phyloP scores from a whole-genome alignment of 2,329 filamentous ascomycete genomes.

The Blastomyces emzantsi region DNA sequence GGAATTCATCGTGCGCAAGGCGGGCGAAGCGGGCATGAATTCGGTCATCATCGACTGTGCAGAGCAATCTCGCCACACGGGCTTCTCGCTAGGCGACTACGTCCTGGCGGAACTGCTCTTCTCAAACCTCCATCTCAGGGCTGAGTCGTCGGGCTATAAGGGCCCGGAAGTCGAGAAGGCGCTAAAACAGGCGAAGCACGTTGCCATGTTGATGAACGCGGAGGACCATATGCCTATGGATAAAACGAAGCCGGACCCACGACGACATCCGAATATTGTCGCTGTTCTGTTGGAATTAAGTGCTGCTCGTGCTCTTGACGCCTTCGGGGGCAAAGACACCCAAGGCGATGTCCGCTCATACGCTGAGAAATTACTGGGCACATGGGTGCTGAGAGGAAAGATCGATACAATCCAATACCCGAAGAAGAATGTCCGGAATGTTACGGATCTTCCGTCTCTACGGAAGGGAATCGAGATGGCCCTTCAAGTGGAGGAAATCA shows the following conservation, averaged over 20 bases:
- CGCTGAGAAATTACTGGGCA: constrained; percentile 29
- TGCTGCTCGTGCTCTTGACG: constrained; percentile 34
- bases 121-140: constrained; percentile 31
- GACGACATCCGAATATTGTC: constrained; percentile 34
- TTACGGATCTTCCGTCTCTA: constrained; percentile 26
- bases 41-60: constrained; percentile 30
- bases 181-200: constrained; percentile 27
- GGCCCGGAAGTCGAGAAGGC: constrained; percentile 25
- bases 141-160: constrained; percentile 27
- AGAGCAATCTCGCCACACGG: constrained; percentile 29
- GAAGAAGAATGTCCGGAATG: neutral
- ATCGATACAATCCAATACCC: constrained; percentile 19
- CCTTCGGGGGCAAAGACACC: constrained; percentile 33
- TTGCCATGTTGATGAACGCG: constrained; percentile 29
- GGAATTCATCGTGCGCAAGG: constrained; percentile 32
- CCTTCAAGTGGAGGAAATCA: constrained; percentile 27
- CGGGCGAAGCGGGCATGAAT: constrained; percentile 29
- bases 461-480: constrained; percentile 36
- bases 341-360: constrained; percentile 34
- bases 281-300: constrained; percentile 38
- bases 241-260: constrained; percentile 25
- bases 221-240: constrained; percentile 25
- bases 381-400: constrained; percentile 23
- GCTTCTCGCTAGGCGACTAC: constrained; percentile 26
- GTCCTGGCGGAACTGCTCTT: constrained; percentile 29